Percentiles rank a stretch among this genome's conserved stretches.
Evolutionary conservation across 345 rosid species (phyloP).

Genomic region (Ceriops decandra): DNA sequence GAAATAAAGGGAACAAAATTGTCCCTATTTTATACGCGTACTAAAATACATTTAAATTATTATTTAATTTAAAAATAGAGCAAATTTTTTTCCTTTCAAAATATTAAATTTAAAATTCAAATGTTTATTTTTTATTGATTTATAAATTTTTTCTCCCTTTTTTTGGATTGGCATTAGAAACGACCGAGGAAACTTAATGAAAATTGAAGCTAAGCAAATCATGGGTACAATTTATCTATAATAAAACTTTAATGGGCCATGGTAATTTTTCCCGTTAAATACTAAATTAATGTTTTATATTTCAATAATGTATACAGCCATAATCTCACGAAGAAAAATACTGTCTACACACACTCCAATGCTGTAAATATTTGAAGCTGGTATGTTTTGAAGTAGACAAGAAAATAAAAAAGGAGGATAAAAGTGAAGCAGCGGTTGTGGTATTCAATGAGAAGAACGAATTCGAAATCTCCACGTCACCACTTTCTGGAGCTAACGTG

Average conservation of each 20-base stretch:
- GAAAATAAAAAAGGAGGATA: neutral
- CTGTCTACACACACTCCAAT: too few relatives aligned
- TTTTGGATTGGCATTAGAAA: neutral
- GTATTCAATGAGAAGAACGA: neutral
- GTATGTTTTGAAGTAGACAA: too few relatives aligned
- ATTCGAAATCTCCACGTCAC: conserved; percentile 9
- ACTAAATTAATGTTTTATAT: too few relatives aligned
- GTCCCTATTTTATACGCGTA: too few relatives aligned
- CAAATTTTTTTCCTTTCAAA: neutral
- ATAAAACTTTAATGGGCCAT: too few relatives aligned
- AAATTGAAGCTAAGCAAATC: neutral
- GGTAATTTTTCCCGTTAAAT: too few relatives aligned
- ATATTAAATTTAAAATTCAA: neutral
- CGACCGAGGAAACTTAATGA: neutral
- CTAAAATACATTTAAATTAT: neutral
- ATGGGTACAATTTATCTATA: too few relatives aligned
- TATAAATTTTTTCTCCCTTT: neutral
- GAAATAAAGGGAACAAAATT: too few relatives aligned
- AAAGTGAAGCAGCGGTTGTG: neutral
- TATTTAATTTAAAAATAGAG: neutral
- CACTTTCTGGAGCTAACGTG: neutral
- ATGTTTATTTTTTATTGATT: neutral
- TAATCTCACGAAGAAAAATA: too few relatives aligned
- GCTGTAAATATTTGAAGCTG: too few relatives aligned
- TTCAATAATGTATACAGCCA: too few relatives aligned